Evolutionary conservation across 2,329 filamentous ascomycete genomes (phyloP).

Genomic region (Colletotrichum sublineola): DNA sequence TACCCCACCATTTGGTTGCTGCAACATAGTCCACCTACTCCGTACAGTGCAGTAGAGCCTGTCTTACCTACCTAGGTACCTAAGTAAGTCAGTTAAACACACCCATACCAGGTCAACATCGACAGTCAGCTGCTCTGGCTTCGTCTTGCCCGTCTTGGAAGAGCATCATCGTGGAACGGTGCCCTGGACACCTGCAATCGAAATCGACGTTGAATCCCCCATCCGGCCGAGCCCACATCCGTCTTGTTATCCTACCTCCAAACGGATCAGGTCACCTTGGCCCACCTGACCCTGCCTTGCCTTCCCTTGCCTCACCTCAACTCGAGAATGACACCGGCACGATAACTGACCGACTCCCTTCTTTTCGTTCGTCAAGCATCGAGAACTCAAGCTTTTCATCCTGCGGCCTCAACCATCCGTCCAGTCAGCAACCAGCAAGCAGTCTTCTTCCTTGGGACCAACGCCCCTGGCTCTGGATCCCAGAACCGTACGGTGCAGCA

Average conservation of each 20-base stretch:
- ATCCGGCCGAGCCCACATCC: neutral
- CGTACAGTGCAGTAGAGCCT: too few relatives aligned
- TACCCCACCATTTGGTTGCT: constrained; percentile 38
- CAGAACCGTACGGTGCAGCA: constrained; percentile 20
- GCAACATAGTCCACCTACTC: too few relatives aligned
- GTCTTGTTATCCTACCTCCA: constrained; percentile 1
- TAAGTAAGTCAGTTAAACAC: too few relatives aligned
- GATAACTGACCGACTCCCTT: neutral
- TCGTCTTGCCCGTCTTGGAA: constrained; percentile 7
- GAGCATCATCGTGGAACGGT: constrained; percentile 23
- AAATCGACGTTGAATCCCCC: constrained; percentile 6
- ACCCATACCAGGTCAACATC: neutral
- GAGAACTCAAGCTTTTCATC: constrained; percentile 30
- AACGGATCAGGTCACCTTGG: constrained; percentile 8
- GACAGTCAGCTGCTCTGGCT: neutral
- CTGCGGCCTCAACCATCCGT: constrained; percentile 15
- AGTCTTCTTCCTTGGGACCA: constrained; percentile 16
- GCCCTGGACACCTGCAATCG: constrained; percentile 21
- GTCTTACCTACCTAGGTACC: too few relatives aligned
- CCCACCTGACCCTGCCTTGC: constrained; percentile 1
- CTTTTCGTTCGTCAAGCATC: constrained; percentile 11
- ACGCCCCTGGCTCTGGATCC: constrained; percentile 29
- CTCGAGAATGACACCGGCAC: constrained; percentile 28
- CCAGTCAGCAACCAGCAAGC: constrained; percentile 15
- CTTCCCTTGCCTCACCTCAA: neutral